phyloP scores from a whole-genome alignment of 805 yeast species.

The Maudiozyma serrabonitensis region DNA sequence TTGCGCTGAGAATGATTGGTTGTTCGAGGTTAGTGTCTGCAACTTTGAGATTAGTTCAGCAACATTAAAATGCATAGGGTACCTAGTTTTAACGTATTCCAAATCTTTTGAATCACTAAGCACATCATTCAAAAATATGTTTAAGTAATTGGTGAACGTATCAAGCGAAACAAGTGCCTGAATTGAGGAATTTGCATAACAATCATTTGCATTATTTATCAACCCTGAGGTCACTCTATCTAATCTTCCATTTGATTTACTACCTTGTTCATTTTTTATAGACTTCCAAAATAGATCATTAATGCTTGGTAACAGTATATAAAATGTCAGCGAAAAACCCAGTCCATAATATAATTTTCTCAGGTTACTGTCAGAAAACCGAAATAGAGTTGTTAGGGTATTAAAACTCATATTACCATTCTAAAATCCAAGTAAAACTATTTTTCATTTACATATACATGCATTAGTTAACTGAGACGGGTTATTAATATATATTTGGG shows the following conservation, averaged over 20 bases:
- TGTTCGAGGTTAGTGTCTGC: constrained; percentile 48
- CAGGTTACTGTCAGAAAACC: too few relatives aligned
- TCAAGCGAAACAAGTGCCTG: constrained; percentile 69
- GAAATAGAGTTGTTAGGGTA: too few relatives aligned
- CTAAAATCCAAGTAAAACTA: too few relatives aligned
- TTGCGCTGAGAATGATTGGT: constrained; percentile 64
- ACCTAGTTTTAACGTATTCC: not conserved
- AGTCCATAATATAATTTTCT: too few relatives aligned
- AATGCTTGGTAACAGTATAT: not conserved
- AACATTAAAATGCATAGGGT: constrained; percentile 48
- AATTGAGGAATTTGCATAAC: constrained; percentile 83
- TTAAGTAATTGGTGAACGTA: constrained; percentile 48
- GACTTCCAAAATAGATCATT: not conserved
- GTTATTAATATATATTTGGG: too few relatives aligned
- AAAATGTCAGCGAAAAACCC: not conserved
- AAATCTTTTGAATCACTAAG: not conserved
- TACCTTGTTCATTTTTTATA: not conserved
- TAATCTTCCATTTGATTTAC: constrained; percentile 36
- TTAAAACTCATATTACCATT: too few relatives aligned
- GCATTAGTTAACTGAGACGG: too few relatives aligned
- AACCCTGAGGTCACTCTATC: constrained; percentile 77
- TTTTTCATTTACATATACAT: too few relatives aligned
- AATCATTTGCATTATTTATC: constrained; percentile 73
- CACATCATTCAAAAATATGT: constrained; percentile 1
- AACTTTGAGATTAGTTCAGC: constrained; percentile 44